A percentile compares a stretch with the other conserved stretches of the same genome.
Evolutionary conservation across 371 early-diverging fungal genomes (phyloP).

Genomic region (Haplosporangium sp.): DNA sequence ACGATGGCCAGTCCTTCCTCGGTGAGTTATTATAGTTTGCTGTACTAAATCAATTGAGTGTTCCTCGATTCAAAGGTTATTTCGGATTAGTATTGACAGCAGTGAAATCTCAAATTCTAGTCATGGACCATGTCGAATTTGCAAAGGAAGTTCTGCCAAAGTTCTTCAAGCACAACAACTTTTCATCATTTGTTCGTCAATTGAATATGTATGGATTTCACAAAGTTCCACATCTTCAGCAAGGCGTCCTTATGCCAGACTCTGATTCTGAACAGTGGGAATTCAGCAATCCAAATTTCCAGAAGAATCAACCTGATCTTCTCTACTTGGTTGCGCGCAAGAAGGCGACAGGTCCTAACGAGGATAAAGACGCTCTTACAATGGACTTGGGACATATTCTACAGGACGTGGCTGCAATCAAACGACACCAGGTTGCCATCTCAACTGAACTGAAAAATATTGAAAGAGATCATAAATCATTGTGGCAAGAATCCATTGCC

Average conservation of each 20-base stretch:
- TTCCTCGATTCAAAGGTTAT: not conserved
- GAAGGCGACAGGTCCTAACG: constrained; percentile 66
- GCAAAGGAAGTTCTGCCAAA: constrained; percentile 87
- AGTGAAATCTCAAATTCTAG: constrained; percentile 35
- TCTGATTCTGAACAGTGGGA: constrained; percentile 73
- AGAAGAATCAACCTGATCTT: constrained; percentile 67
- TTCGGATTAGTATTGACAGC: not conserved
- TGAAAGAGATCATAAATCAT: constrained; percentile 86
- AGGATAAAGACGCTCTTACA: constrained; percentile 56
- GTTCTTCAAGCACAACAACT: constrained; percentile 94
- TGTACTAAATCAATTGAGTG: too few species aligned
- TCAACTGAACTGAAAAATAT: constrained; percentile 87
- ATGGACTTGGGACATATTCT: constrained; percentile 72
- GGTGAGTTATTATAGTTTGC: constrained; percentile 41
- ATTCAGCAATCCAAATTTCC: constrained; percentile 69
- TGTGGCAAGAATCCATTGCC: constrained; percentile 89
- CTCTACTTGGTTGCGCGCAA: constrained; percentile 67
- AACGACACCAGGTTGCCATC: constrained; percentile 90
- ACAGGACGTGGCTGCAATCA: constrained; percentile 88
- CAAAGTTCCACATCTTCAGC: constrained; percentile 85
- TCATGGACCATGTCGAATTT: constrained; percentile 81
- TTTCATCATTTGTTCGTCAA: constrained; percentile 94
- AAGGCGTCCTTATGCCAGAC: constrained; percentile 76
- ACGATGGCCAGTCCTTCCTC: constrained; percentile 80
- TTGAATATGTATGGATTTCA: constrained; percentile 94